These are phyloP conservation scores for Microcos paniculata DNA, from an alignment of 345 rosid species.

Conservation along the genomic window DNA sequence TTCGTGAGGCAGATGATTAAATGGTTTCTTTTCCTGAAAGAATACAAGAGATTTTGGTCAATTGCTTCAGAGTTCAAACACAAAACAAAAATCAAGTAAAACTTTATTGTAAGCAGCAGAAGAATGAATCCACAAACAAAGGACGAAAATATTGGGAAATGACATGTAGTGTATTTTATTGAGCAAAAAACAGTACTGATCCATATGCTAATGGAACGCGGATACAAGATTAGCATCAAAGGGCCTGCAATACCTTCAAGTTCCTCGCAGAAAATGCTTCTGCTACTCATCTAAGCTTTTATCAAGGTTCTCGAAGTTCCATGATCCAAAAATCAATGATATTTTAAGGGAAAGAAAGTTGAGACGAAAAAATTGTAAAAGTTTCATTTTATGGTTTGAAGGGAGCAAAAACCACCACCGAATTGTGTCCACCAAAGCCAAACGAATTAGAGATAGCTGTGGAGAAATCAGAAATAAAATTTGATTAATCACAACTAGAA, in stretches of 20 bases:
- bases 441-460: constrained; percentile 68
- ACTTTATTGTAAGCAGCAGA: not conserved
- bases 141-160: not conserved
- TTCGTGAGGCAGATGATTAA: not conserved
- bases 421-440: constrained; percentile 69
- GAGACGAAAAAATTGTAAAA: not conserved
- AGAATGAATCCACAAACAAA: not conserved
- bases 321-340: not conserved
- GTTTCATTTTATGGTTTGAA: constrained; percentile 34
- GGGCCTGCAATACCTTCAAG: not conserved
- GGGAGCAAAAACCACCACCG: constrained; percentile 66
- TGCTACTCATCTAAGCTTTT: not conserved
- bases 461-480: not conserved
- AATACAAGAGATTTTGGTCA: not conserved
- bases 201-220: not conserved
- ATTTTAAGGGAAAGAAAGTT: not conserved
- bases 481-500: not conserved
- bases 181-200: not conserved
- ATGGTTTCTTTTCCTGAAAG: not conserved
- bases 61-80: not conserved
- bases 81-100: not conserved
- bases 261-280: not conserved
- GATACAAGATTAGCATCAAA: constrained; percentile 5
- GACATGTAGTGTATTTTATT: not conserved
- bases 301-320: not conserved